Conservation (phyloP, 257 asterid genomes). For the Cinchona pubescens region DNA sequence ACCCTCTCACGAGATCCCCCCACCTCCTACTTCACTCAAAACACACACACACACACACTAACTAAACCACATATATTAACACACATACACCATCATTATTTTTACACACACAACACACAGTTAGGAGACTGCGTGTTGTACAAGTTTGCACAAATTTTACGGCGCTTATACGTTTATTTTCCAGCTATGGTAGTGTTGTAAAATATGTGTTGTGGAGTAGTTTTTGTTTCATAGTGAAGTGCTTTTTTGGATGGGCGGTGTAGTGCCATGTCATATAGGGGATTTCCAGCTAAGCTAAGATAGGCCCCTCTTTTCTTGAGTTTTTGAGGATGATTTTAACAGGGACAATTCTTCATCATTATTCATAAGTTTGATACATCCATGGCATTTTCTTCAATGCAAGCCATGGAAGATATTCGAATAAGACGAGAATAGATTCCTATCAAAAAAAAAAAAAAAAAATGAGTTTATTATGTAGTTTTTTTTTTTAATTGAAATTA, state of each 20-base stretch:
- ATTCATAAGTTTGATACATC: not conserved
- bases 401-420: not conserved
- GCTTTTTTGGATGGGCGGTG: slow-evolving; percentile 21
- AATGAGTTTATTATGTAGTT: too few relatives aligned
- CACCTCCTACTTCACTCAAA: slow-evolving; percentile 1
- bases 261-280: slow-evolving; percentile 25
- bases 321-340: not conserved
- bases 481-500: too few relatives aligned
- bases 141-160: slow-evolving; percentile 13
- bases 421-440: not conserved
- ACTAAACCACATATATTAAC: too few relatives aligned
- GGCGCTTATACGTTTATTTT: slow-evolving; percentile 29
- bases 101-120: not conserved
- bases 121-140: not conserved
- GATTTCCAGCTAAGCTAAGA: slow-evolving; percentile 10
- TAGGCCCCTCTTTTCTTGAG: not conserved
- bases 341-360: not conserved
- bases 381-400: not conserved
- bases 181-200: too few relatives aligned
- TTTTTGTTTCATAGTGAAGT: slow-evolving; percentile 16
- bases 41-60: not conserved
- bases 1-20: slow-evolving; percentile 36
- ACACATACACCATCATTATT: not conserved
- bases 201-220: not conserved
- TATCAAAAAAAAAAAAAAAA: too few relatives aligned